Base-by-base conservation (phyloP, 1,139 yeast species). In the Yamadazyma sp. region DNA sequence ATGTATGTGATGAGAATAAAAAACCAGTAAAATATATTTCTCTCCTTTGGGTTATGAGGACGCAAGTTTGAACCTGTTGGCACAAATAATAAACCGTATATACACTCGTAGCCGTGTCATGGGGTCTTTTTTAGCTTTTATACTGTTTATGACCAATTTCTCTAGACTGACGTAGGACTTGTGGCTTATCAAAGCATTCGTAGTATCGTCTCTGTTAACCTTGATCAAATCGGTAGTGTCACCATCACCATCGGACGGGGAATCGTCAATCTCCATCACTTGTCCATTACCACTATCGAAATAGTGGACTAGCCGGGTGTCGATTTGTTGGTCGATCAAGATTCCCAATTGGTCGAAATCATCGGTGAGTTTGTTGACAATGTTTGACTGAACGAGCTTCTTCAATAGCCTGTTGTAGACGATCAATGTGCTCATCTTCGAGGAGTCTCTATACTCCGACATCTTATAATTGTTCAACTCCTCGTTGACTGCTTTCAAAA, bases 311-410 rank as follows among this genome's bases (percentile, higher is more conserved):
- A 33, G 29, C 17, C 28, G 5, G 16, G 32, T 20, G 14, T 27
- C 35, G 25, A 25, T 11, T 20, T 33, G 35, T 15, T 32, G 35
- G n/a, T 40, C 44, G 5, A 44, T 31, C 8, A 44, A 15, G 3
- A 38, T 5, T 5, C 48, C 48, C 6, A 44, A 35, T 15, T 38
- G 25, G 8, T 44, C 48, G 31, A 40, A 40, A 17, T 37, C 40
- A 12, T 44, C 48, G 2, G 39, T 38, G 28, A 44, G 38, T n/a
- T 37, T 36, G 27, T 44, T 44, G 12, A 44, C 31, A 12, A 44
- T 29, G 24, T 29, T 30, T 10, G 26, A 7, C 25, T 44, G 48
- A 14, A 44, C 28, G n/a, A 44, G 32, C 30, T 31, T 22, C 28
- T 43, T 40, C 5, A 38, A 11, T 17, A 36, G 12, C 14, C 20